Percentiles rank a stretch among this genome's conserved stretches.
Conservation (phyloP, 2,329 filamentous ascomycete species). For the Teratosphaeria gauchensis region DNA sequence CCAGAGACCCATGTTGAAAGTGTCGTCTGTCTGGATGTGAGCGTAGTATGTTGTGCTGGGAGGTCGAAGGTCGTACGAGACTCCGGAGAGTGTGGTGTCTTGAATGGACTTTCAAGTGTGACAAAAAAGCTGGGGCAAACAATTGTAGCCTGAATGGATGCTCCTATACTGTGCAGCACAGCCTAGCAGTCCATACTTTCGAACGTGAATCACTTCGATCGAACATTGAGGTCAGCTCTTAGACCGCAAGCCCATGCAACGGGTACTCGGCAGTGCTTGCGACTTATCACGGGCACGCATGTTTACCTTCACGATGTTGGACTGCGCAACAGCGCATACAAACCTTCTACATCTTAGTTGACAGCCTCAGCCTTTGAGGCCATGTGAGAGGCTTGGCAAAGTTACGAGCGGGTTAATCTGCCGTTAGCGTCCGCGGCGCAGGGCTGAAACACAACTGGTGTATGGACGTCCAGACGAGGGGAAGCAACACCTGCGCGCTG, state of each 20-base stretch:
- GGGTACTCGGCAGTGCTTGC: neutral
- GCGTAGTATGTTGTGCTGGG: neutral
- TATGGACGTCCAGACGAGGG: neutral
- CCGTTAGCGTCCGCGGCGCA: neutral
- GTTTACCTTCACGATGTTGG: neutral
- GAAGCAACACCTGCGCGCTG: neutral
- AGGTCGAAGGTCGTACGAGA: neutral
- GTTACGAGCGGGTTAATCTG: neutral
- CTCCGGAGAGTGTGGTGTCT: neutral
- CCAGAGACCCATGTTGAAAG: conserved; percentile 11
- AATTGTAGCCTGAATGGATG: neutral
- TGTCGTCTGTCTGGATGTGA: neutral
- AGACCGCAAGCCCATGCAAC: too few species aligned
- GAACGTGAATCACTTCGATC: neutral
- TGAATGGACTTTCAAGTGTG: neutral
- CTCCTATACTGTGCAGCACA: neutral
- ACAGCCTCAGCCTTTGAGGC: neutral
- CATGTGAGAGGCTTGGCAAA: neutral
- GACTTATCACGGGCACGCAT: neutral
- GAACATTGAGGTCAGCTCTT: neutral
- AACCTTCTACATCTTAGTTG: neutral
- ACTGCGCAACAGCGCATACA: neutral
- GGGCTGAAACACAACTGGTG: neutral
- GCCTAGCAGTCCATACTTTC: neutral
- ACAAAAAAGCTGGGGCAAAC: neutral